Conservation (phyloP, 139 green algal genomes). For the Chlamydomonas sphaeroides region DNA sequence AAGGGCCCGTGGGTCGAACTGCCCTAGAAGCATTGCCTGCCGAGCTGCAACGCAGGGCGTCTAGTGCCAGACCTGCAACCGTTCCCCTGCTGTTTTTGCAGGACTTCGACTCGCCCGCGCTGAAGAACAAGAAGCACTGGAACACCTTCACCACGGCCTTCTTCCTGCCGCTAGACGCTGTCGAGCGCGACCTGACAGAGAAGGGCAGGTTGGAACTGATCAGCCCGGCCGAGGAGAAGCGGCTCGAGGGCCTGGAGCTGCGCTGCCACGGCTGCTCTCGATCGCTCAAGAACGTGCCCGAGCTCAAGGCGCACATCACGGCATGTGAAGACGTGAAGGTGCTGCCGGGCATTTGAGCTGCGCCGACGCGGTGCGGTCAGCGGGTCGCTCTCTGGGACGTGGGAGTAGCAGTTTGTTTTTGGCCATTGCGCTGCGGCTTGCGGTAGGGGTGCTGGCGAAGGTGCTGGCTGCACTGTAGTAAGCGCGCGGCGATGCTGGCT, state of each 20-base stretch:
- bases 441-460: too few relatives aligned
- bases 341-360: constrained; percentile 4
- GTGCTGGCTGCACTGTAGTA: too few relatives aligned
- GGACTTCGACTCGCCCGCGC: constrained; percentile 55
- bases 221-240: constrained; percentile 34
- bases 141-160: constrained; percentile 79
- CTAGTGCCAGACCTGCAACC: too few relatives aligned
- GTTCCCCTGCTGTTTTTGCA: background rate
- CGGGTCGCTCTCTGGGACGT: too few relatives aligned
- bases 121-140: constrained; percentile 91
- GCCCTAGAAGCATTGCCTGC: too few relatives aligned
- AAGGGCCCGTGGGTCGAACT: too few relatives aligned
- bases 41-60: too few relatives aligned
- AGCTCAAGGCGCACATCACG: constrained; percentile 79
- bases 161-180: constrained; percentile 67
- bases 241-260: constrained; percentile 66
- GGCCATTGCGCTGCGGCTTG: too few relatives aligned
- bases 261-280: constrained; percentile 71
- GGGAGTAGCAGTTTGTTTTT: too few relatives aligned
- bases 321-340: constrained; percentile 6
- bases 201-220: constrained; percentile 55
- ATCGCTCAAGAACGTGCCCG: constrained; percentile 66
- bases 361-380: too few relatives aligned
- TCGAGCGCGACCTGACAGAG: constrained; percentile 45
- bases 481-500: too few relatives aligned